These are phyloP conservation scores for Phytophthora cryptogea DNA, from an alignment of 352 stramenopile genomes.

Conservation along the genomic window DNA sequence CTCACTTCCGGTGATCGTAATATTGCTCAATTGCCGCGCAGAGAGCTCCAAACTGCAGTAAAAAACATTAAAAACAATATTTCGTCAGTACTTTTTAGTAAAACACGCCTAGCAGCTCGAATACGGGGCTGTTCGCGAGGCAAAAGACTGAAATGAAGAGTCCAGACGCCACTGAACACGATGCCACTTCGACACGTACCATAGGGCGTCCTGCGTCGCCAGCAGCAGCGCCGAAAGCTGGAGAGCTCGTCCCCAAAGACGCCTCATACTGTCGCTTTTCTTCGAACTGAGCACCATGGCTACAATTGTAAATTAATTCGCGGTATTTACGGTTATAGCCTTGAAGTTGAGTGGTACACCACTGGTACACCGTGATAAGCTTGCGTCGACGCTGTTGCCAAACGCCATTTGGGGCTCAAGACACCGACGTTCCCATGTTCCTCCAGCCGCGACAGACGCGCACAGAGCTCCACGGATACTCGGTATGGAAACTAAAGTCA, in stretches of 20 bases:
- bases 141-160: conserved; percentile 6
- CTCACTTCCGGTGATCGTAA: conserved; percentile 24
- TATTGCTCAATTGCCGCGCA: conserved; percentile 37
- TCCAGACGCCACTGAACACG: background rate
- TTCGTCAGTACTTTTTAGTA: conserved; percentile 6
- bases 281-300: conserved; percentile 25
- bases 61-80: conserved; percentile 1
- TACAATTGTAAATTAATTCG: conserved; percentile 6
- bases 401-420: background rate
- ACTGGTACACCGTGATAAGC: conserved; percentile 7
- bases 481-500: conserved; percentile 29
- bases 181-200: conserved; percentile 8
- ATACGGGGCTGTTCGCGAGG: background rate
- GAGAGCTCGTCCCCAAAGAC: conserved; percentile 9
- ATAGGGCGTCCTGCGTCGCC: conserved; percentile 1
- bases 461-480: conserved; percentile 74
- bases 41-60: conserved; percentile 46
- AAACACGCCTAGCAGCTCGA: background rate
- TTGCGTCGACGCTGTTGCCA: conserved; percentile 18
- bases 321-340: conserved; percentile 11
- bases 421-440: conserved; percentile 47
- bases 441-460: conserved; percentile 62
- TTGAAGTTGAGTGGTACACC: conserved; percentile 19
- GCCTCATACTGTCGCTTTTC: conserved; percentile 15
- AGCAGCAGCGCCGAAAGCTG: conserved; percentile 13